These are phyloP conservation scores for Claviceps purpurea DNA, from an alignment of 2,329 filamentous ascomycete species.

Conservation along the genomic window DNA sequence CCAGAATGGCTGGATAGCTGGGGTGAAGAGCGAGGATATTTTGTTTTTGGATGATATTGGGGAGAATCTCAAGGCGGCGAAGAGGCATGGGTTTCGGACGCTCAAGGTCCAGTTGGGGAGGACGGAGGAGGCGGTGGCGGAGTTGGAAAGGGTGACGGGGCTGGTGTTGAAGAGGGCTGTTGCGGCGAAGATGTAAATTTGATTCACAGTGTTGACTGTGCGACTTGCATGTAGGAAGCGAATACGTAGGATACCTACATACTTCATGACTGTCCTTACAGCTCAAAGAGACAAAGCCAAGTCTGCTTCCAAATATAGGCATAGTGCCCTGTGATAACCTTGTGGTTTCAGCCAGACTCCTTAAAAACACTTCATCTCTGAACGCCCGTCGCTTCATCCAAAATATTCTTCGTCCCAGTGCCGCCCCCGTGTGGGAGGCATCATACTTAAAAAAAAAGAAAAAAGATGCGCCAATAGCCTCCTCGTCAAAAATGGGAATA, in stretches of 20 bases:
- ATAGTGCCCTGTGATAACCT: background rate
- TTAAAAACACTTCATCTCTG: background rate
- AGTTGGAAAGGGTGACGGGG: constrained; percentile 65
- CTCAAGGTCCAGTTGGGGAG: constrained; percentile 73
- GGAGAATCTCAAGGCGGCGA: constrained; percentile 75
- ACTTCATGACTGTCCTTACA: background rate
- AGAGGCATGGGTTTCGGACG: constrained; percentile 60
- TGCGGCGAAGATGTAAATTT: constrained; percentile 28
- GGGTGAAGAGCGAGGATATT: constrained; percentile 52
- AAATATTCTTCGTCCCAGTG: background rate
- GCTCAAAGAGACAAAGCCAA: too few relatives aligned
- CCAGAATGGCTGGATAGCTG: constrained; percentile 29
- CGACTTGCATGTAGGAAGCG: too few relatives aligned
- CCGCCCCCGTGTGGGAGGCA: background rate
- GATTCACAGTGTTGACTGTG: too few relatives aligned
- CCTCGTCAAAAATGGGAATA: too few relatives aligned
- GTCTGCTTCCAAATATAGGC: background rate
- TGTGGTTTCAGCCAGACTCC: background rate
- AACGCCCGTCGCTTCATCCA: background rate
- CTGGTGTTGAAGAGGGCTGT: constrained; percentile 41
- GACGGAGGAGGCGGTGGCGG: constrained; percentile 66
- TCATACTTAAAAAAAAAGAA: background rate
- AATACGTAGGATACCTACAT: too few relatives aligned
- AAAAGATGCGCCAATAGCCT: background rate
- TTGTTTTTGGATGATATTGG: constrained; percentile 92